Conservation (phyloP, 2,329 filamentous ascomycete species). For the Ophiostoma australiae region DNA sequence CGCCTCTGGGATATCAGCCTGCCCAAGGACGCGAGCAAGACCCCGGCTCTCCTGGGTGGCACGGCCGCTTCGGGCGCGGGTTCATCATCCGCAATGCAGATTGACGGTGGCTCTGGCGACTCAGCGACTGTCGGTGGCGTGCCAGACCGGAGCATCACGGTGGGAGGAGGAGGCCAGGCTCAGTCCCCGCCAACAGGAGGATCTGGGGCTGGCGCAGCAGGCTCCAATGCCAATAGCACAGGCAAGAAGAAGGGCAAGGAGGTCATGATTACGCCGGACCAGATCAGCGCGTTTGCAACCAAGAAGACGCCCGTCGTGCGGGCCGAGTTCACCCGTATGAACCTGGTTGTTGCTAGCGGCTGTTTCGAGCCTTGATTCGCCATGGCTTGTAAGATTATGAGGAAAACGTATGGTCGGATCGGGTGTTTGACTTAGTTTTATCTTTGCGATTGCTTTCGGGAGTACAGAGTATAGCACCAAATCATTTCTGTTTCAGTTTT, state of each 20-base stretch:
- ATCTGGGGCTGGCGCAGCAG: conserved; percentile 6
- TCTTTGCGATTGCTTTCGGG: background rate
- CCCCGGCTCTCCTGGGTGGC: conserved; percentile 29
- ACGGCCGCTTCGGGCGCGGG: background rate
- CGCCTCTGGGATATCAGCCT: conserved; percentile 87
- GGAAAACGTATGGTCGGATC: background rate
- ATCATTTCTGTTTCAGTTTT: background rate
- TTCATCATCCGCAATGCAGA: conserved; percentile 26
- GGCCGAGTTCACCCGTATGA: conserved; percentile 92
- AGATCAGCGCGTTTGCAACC: conserved; percentile 89
- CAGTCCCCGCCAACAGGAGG: conserved; percentile 38
- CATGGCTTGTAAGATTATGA: background rate
- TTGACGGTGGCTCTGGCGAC: conserved; percentile 36
- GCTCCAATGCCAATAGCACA: conserved; percentile 29
- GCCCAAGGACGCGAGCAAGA: conserved; percentile 59
- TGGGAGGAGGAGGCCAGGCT: conserved; percentile 40
- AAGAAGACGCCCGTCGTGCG: conserved; percentile 95
- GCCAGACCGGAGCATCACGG: conserved; percentile 38
- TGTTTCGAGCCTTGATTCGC: conserved; percentile 52
- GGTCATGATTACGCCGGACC: conserved; percentile 82
- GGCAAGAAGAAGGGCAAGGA: conserved; percentile 81
- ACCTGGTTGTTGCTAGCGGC: conserved; percentile 81
- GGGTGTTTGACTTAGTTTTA: background rate
- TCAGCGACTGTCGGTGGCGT: conserved; percentile 39
- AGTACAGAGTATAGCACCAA: background rate